These are phyloP conservation scores for Oryza glumipatula DNA, from an alignment of 176 grass and related monocot genomes.

Conservation along the genomic window DNA sequence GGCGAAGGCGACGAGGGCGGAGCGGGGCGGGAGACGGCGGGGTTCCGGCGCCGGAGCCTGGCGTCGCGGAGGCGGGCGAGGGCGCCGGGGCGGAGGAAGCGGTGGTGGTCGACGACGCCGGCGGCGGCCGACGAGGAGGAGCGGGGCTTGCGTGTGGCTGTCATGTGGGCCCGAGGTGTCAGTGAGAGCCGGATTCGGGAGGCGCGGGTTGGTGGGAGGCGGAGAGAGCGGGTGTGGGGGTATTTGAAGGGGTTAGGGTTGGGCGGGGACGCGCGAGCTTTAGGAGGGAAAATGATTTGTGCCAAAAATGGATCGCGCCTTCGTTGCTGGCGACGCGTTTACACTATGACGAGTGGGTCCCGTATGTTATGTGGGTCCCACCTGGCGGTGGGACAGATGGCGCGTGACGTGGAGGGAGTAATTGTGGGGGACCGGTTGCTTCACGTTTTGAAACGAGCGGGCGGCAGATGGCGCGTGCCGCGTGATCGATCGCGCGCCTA, in stretches of 20 bases:
- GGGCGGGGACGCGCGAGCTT: constrained; percentile 24
- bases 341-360: not conserved
- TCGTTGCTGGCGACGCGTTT: no score
- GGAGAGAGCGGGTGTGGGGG: not conserved
- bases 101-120: constrained; percentile 49
- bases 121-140: not conserved
- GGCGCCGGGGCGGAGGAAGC: constrained; percentile 75
- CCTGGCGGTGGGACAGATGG: not conserved
- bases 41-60: constrained; percentile 38
- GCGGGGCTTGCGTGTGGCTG: constrained; percentile 49
- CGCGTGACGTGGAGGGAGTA: no score
- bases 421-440: not conserved
- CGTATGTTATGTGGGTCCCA: rapidly evolving
- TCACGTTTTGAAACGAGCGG: constrained; percentile 36
- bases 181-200: not conserved
- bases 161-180: constrained; percentile 21
- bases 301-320: not conserved
- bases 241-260: constrained; percentile 46
- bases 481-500: not conserved
- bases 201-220: not conserved
- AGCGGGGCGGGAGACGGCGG: not conserved
- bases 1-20: constrained; percentile 30
- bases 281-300: constrained; percentile 40
- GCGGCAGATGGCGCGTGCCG: not conserved
- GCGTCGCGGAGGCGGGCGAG: constrained; percentile 71